Conservation (phyloP, 2,329 filamentous ascomycete species). For the Paraconiothyrium sp. region DNA sequence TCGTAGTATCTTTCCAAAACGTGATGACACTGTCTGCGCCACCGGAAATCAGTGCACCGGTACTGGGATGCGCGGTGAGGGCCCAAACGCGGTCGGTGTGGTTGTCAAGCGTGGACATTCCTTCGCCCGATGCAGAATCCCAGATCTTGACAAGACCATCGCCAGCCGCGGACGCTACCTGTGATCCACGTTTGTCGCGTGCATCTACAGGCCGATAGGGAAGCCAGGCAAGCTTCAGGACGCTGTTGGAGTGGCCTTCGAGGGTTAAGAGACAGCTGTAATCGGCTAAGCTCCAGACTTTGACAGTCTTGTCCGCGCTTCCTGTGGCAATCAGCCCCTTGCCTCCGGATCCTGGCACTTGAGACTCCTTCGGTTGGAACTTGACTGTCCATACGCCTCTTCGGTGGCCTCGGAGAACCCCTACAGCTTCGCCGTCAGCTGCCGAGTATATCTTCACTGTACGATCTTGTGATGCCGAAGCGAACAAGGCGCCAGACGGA, state of each 20-base stretch:
- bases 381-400: constrained; percentile 95
- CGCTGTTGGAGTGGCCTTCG: constrained; percentile 94
- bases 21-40: constrained; percentile 92
- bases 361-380: constrained; percentile 83
- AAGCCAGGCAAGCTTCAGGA: constrained; percentile 93
- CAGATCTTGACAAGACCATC: constrained; percentile 97
- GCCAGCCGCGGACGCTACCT: constrained; percentile 86
- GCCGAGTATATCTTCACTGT: constrained; percentile 97
- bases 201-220: constrained; percentile 56
- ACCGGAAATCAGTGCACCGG: constrained; percentile 82
- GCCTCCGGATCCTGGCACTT: constrained; percentile 65
- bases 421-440: constrained; percentile 88
- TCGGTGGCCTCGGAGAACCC: constrained; percentile 90
- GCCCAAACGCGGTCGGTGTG: constrained; percentile 97
- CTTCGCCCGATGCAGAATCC: constrained; percentile 86
- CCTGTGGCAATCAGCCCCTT: constrained; percentile 89
- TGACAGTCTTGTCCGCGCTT: constrained; percentile 94
- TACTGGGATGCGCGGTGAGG: constrained; percentile 71
- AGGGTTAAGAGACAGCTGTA: constrained; percentile 94
- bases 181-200: constrained; percentile 66
- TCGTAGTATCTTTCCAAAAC: constrained; percentile 94
- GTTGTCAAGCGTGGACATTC: constrained; percentile 91
- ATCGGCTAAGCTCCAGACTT: constrained; percentile 91
- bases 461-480: constrained; percentile 94
- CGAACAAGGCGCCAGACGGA: constrained; percentile 79